Percentiles rank a stretch among this genome's conserved stretches.
phyloP scores from a whole-genome alignment of 495 filamentous ascomycete genomes.

The Daldinia vernicosa region DNA sequence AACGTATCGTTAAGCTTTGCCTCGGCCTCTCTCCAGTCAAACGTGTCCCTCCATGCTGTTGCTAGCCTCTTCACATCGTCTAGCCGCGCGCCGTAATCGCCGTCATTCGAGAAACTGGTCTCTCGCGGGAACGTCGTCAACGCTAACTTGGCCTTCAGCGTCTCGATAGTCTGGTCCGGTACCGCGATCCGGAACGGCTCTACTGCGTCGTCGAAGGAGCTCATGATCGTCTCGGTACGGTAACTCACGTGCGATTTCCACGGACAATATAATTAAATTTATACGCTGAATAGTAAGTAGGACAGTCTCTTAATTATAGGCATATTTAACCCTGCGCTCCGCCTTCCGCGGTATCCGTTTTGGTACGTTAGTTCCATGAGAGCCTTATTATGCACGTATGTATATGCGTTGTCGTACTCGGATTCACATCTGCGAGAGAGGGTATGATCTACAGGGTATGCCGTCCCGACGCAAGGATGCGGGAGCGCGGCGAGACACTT shows the following conservation, averaged over 20 bases:
- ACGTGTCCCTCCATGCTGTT: conserved; percentile 28
- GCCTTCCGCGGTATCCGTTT: no score
- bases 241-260: not conserved
- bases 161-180: conserved; percentile 36
- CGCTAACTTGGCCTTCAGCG: conserved; percentile 30
- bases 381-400: no score
- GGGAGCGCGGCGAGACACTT: no score
- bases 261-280: no score
- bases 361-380: no score
- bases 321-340: no score
- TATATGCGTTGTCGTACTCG: no score
- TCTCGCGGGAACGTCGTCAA: conserved; percentile 44
- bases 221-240: not conserved
- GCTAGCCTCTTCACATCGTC: conserved; percentile 36
- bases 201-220: not conserved
- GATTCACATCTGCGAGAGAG: no score
- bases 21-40: conserved; percentile 50
- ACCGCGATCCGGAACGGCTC: conserved; percentile 37
- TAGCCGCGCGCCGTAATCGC: conserved; percentile 39
- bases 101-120: conserved; percentile 34
- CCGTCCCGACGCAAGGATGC: no score
- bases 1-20: conserved; percentile 55
- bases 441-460: no score
- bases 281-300: not conserved
- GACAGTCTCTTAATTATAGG: no score